Evolutionary conservation across 805 yeast genomes (phyloP).

Genomic region (Nakazawaea molendinolei): DNA sequence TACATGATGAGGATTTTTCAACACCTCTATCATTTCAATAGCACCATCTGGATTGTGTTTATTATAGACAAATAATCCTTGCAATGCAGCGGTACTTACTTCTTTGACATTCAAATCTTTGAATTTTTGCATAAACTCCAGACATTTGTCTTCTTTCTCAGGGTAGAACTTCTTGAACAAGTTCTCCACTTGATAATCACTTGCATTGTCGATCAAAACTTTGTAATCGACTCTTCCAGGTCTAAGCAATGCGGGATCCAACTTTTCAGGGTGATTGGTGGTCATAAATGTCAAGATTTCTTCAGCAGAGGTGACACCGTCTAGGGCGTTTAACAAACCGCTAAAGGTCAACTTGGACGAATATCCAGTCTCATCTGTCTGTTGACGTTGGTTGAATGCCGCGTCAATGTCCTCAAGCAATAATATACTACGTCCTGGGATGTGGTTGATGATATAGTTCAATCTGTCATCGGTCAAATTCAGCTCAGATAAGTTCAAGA

Average conservation of each 20-base stretch:
- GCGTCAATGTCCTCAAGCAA: constrained; percentile 93
- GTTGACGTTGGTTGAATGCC: constrained; percentile 81
- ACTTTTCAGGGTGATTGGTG: constrained; percentile 90
- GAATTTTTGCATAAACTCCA: constrained; percentile 41
- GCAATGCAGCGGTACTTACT: constrained; percentile 89
- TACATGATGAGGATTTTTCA: constrained; percentile 25
- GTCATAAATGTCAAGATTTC: constrained; percentile 97
- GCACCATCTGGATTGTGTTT: constrained; percentile 79
- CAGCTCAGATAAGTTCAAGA: constrained; percentile 82
- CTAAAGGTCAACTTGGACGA: constrained; percentile 90
- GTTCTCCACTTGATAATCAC: constrained; percentile 64
- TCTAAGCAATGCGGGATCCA: constrained; percentile 88
- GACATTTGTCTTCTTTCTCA: constrained; percentile 45
- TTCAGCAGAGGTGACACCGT: constrained; percentile 97
- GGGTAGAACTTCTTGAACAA: constrained; percentile 91
- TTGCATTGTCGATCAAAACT: constrained; percentile 80
- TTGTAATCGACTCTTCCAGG: constrained; percentile 94
- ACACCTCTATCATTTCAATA: constrained; percentile 49
- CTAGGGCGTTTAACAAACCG: constrained; percentile 87
- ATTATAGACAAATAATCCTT: constrained; percentile 90
- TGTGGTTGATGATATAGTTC: constrained; percentile 92
- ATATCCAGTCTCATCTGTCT: constrained; percentile 70
- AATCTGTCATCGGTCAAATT: constrained; percentile 91
- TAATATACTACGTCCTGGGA: constrained; percentile 83
- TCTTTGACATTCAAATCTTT: constrained; percentile 34